Evolutionary conservation across 257 asterid genomes (phyloP).

Genomic region (Leonotis leonurus): DNA sequence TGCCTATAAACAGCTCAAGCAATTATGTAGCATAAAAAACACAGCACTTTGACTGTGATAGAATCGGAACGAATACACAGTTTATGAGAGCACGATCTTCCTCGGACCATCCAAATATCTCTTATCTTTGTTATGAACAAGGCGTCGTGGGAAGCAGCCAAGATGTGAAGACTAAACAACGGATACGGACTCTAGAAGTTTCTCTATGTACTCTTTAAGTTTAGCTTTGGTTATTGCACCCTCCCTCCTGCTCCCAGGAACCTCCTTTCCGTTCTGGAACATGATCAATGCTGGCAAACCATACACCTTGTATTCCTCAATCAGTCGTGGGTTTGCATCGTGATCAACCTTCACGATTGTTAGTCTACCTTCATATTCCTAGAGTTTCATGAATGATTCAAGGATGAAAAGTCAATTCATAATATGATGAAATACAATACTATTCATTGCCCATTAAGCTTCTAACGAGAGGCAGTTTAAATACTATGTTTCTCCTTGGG

Average conservation of each 20-base stretch:
- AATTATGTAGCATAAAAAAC: background rate
- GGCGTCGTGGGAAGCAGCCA: constrained; percentile 1
- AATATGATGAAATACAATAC: background rate
- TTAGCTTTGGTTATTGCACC: constrained; percentile 78
- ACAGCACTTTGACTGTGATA: background rate
- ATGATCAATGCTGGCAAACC: constrained; percentile 75
- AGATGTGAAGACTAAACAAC: constrained; percentile 25
- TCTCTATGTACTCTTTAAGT: constrained; percentile 59
- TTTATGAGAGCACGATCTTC: background rate
- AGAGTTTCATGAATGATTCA: background rate
- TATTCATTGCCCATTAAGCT: constrained; percentile 4
- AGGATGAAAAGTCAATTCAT: background rate
- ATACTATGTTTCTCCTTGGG: no score
- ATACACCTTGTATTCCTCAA: constrained; percentile 74
- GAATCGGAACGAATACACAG: background rate
- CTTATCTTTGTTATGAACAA: constrained; percentile 10
- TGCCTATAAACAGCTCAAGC: constrained; percentile 10
- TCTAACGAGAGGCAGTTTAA: background rate
- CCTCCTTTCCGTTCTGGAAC: constrained; percentile 72
- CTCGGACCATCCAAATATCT: background rate
- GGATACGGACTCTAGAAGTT: constrained; percentile 44
- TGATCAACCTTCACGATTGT: constrained; percentile 73
- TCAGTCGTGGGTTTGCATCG: constrained; percentile 67
- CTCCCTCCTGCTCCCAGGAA: constrained; percentile 69
- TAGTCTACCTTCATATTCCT: constrained; percentile 74